Base-by-base conservation (phyloP, 352 stramenopile genomes). In the Pythium vanterpoolii region DNA sequence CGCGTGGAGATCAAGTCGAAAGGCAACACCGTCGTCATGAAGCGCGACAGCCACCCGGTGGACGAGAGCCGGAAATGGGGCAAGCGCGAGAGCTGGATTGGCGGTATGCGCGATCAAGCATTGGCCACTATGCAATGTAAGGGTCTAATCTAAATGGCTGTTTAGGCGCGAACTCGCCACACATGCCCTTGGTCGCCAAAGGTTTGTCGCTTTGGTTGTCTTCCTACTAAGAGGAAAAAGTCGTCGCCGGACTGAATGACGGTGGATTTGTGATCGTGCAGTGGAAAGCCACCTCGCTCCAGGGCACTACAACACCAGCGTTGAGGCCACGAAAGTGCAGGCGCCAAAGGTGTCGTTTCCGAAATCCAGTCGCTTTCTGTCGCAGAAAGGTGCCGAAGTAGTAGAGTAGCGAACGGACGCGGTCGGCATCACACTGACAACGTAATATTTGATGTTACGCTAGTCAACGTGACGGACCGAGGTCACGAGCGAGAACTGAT, bases 41-140 rank as follows among this genome's bases (percentile, higher is more conserved):
- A 88, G 64, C 63, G 63, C 31, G 84, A 93, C 56, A 86, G 76
- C 50, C 69, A 74, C 33, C 77, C 79, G 3, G 69, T 90, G 23
- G 82, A 91, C 56, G 79, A 90, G 55, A 75, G 56, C 23, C 71
- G 62, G 11, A 83, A 83, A 45, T 89, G 81, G 75, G 82, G 80
- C 26, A 90, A 89, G 53, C 84, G 84, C 23, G 79, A 93, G 56
- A 90, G 79, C 67, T 93, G 84, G 84, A 93, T 93, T 55, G 82
- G 76, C 55, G 79, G 82, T 84, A 43, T 42, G 53, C 11, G 11
- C 11, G 6, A 7, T 42, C 13, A 11, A 42, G 34, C 34, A 6
- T 21, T 18, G 34, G 34, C n/a, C n/a, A 19, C 19, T n/a, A 42
- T 42, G 13, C 34, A 16, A 13, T 42, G 34, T 21, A 18, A 1